Evolutionary conservation across 169 alveolate species (phyloP), one percentile per base, ranked within the genome.

Genomic region (Plasmodium reichenowi): DNA sequence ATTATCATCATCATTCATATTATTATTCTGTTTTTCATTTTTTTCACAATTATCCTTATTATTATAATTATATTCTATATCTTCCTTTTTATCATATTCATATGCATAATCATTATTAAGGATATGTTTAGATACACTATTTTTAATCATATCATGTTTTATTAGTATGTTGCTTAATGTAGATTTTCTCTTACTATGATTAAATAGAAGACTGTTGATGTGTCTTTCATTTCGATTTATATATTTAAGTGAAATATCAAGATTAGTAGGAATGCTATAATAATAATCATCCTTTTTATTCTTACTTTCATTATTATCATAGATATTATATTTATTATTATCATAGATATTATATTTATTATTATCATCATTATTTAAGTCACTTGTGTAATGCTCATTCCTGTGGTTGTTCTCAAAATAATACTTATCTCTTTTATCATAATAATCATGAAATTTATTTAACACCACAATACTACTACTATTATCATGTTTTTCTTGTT

Each of bases 121-220:
- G 3, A 56, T 56, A 56, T 56, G 17, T 13, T 56, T 56, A 15
- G n/a, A 15, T 6, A 22, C 17, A 56, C 24, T 17, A 56, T 22
- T 56, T 56, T 56, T 56, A 56, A 15, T 15, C 24, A 48, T 54
- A 43, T 72, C 83, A 45, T 72, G 32, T 60, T 20, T 20, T n/a
- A 52, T 8, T 10, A 72, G 12, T 38, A 38, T 5, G 52, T 66
- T 72, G 9, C 20, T 59, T 5, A 52, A 13, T 52, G 48, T 72
- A 60, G 67, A 48, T 17, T 15, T 48, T 29, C 22, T 72, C 50
- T 59, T 26, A 17, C 54, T 60, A n/a, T 72, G 24, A 8, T 45
- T 58, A 6, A 15, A 9, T 12, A 29, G 47, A 10, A 72, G 12
- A 12, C 70, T 52, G 13, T 38, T 71, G 10, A 71, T 43, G 22